These are phyloP conservation scores for Phytophthora litchii DNA, from an alignment of 352 stramenopile genomes.

Conservation along the genomic window DNA sequence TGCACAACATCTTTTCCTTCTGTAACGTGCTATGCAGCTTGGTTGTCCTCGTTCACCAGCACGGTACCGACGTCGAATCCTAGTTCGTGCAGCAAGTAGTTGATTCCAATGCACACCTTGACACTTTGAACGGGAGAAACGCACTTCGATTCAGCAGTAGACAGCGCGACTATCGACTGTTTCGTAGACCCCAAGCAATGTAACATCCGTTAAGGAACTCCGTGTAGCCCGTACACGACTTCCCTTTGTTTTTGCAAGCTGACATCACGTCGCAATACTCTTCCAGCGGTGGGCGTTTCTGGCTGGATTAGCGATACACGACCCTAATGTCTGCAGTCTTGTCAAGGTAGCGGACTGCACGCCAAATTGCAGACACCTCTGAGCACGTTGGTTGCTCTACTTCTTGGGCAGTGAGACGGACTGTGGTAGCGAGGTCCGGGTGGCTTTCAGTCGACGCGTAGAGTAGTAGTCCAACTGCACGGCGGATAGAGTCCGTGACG, in stretches of 20 bases:
- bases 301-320: not conserved
- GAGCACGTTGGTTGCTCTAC: slow-evolving; percentile 9
- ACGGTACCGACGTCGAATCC: slow-evolving; percentile 1
- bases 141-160: slow-evolving; percentile 13
- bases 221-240: slow-evolving; percentile 3
- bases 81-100: slow-evolving; percentile 1
- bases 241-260: slow-evolving; percentile 1
- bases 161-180: slow-evolving; percentile 20
- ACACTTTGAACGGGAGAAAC: slow-evolving; percentile 3
- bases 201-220: slow-evolving; percentile 8
- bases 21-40: slow-evolving; percentile 12
- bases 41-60: slow-evolving; percentile 9
- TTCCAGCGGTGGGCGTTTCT: not conserved
- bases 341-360: slow-evolving; percentile 7
- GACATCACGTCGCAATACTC: slow-evolving; percentile 16
- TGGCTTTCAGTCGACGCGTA: slow-evolving; percentile 2
- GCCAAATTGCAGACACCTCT: not conserved
- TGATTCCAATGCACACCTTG: slow-evolving; percentile 26
- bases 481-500: not conserved
- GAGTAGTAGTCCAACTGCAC: slow-evolving; percentile 8
- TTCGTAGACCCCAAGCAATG: slow-evolving; percentile 15
- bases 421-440: slow-evolving; percentile 8
- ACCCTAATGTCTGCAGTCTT: not conserved
- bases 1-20: slow-evolving; percentile 8
- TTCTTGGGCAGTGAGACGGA: slow-evolving; percentile 14